Evolutionary conservation across 805 yeast genomes (phyloP), one percentile per base, ranked within the genome.

Genomic region (Cyberlindnera nakhonratchasimensis): DNA sequence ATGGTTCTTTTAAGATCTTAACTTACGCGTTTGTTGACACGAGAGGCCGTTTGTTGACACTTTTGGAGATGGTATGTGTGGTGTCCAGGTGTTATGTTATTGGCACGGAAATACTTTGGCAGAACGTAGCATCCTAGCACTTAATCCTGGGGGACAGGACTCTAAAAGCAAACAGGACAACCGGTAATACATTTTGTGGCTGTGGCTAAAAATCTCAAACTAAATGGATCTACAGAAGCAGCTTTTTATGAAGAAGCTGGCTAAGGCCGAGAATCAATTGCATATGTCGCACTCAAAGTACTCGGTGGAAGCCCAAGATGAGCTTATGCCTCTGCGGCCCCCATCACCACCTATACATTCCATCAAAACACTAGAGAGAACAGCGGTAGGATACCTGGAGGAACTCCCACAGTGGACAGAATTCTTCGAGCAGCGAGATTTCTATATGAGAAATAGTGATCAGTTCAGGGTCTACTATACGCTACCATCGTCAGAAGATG

Each of bases 391-490:
- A 5, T n/a, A 7, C 4, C 7, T 14, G 6, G 11, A 16, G 2
- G 25, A 23, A 5, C 31, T 32, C 2, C 40, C 45, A 2, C 30
- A 34, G 20, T 68, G 73, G 73, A 29, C 46, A 0, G 64, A 62
- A 5, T 69, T 46, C 45, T 72, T 72, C 42, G 57, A 57, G 2
- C 30, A 46, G 13, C 58, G 61, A 25, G 63, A 62, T 6, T 22
- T 19, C 14, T 53, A 40, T 8, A 26, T 22, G 2, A 49, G 52
- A 16, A 40, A 45, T 0, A 25, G 57, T 1, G 64, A 65, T 0
- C 34, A 44, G 6, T 76, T 80, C 56, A 75, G 80, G 45, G 74
- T 79, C 0, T 86, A 80, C 58, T 85, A 70, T 51, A 66, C 67
- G 8, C 68, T 77, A 1, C 90, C 95, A 0, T 46, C 52, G 7